Evolutionary conservation across 2,329 filamentous ascomycete genomes (phyloP).

Genomic region (Cryphonectria parasitica): DNA sequence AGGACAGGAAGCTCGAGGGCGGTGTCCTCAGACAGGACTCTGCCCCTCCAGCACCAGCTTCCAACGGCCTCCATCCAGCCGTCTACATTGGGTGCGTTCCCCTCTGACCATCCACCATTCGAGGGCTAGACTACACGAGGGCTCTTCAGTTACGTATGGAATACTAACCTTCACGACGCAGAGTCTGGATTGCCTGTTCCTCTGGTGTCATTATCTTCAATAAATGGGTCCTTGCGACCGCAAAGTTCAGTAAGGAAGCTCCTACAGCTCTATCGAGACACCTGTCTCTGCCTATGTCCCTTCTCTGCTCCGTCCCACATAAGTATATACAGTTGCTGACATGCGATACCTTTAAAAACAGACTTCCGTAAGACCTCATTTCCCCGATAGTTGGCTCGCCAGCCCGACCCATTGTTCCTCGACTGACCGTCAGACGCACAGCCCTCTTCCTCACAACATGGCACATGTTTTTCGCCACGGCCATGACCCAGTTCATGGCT

Average conservation of each 20-base stretch:
- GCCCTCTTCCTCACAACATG: conserved; percentile 84
- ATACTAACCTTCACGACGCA: conserved; percentile 42
- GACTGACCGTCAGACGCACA: conserved; percentile 50
- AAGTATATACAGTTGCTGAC: conserved; percentile 18
- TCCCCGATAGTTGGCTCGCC: not conserved
- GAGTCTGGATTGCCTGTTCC: conserved; percentile 85
- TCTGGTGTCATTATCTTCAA: conserved; percentile 94
- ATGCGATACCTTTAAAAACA: conserved; percentile 6
- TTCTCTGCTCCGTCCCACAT: not conserved
- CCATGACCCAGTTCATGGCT: conserved; percentile 88
- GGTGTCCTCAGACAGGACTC: conserved; percentile 26
- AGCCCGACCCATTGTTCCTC: conserved; percentile 18
- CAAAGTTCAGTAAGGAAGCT: conserved; percentile 60
- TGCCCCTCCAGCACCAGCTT: conserved; percentile 25
- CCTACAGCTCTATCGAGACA: conserved; percentile 10
- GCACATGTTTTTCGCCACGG: conserved; percentile 85
- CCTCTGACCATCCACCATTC: not conserved
- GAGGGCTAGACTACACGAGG: not conserved
- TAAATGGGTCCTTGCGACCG: conserved; percentile 88
- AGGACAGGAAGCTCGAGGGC: conserved; percentile 30
- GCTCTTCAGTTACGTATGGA: not conserved
- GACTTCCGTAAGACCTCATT: conserved; percentile 35
- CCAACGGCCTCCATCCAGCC: conserved; percentile 64
- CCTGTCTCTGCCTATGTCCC: conserved; percentile 6
- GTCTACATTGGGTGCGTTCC: conserved; percentile 69